These are phyloP conservation scores for Brettanomyces naardenensis DNA, from an alignment of 805 yeast genomes.

Conservation along the genomic window DNA sequence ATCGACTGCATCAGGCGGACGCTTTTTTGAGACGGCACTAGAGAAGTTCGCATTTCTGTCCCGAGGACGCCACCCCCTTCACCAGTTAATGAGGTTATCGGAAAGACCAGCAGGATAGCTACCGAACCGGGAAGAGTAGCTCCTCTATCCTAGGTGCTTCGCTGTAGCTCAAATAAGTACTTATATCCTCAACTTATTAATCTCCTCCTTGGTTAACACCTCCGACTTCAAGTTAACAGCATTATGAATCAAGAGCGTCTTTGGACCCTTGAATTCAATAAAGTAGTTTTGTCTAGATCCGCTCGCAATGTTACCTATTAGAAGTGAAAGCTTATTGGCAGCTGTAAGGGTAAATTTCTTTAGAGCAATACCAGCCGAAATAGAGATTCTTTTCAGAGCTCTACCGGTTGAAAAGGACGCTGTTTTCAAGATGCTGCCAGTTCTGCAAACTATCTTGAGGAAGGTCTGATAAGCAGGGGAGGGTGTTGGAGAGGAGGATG, in stretches of 20 bases:
- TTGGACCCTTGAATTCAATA: slow-evolving; percentile 25
- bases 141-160: no score
- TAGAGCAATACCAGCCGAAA: no score
- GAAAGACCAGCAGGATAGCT: no score
- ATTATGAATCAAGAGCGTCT: slow-evolving; percentile 22
- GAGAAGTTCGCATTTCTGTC: no score
- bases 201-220: slow-evolving; percentile 17
- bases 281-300: slow-evolving; percentile 19
- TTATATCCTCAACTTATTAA: slow-evolving; percentile 10
- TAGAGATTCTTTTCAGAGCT: not conserved
- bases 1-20: no score
- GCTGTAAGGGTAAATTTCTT: not conserved
- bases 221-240: slow-evolving; percentile 18
- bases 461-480: no score
- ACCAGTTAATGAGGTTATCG: no score
- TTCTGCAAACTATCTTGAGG: not conserved
- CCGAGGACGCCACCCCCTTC: no score
- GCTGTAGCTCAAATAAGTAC: no score
- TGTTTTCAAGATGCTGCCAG: not conserved
- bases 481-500: not conserved
- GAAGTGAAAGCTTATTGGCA: slow-evolving; percentile 2
- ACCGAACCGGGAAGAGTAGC: no score
- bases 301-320: slow-evolving; percentile 7
- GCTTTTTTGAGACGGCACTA: no score
- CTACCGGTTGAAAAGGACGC: not conserved